Evolutionary conservation across 106 monocot genomes (phyloP).

Genomic region (Posidonia australis): DNA sequence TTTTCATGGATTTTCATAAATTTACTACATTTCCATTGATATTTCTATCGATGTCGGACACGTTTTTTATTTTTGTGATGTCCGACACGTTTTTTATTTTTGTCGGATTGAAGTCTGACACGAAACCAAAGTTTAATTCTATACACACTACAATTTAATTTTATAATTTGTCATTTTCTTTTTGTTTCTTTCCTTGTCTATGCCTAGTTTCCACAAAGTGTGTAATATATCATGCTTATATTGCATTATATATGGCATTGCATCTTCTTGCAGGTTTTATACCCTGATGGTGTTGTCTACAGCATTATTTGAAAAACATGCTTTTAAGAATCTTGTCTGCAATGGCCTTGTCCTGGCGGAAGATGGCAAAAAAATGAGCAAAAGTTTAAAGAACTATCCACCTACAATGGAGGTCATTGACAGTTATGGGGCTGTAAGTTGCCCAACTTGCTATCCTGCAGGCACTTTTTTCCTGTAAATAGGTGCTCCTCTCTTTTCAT

Average conservation of each 20-base stretch:
- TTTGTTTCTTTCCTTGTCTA: no score
- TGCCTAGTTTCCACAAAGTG: no score
- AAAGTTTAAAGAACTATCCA: slow-evolving; percentile 85
- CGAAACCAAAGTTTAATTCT: no score
- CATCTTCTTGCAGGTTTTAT: slow-evolving; percentile 71
- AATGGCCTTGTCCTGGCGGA: slow-evolving; percentile 96
- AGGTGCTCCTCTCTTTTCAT: neutral
- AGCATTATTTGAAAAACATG: slow-evolving; percentile 90
- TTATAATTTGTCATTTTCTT: no score
- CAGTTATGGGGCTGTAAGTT: slow-evolving; percentile 89
- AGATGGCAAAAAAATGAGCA: slow-evolving; percentile 99
- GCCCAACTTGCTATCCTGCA: neutral
- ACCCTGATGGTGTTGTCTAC: slow-evolving; percentile 98
- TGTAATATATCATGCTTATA: no score
- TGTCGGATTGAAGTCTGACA: no score
- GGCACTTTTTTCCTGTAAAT: neutral
- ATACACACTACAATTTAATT: no score
- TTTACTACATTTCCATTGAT: no score
- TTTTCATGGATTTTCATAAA: no score
- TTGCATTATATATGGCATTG: neutral
- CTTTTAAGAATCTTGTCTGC: slow-evolving; percentile 95
- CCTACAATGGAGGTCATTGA: slow-evolving; percentile 83
- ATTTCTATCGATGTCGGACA: no score
- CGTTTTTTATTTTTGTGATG: no score
- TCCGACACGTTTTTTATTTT: no score